Base-by-base conservation (phyloP, 2,329 filamentous ascomycete species). In the Neocatenulostroma microsporum region DNA sequence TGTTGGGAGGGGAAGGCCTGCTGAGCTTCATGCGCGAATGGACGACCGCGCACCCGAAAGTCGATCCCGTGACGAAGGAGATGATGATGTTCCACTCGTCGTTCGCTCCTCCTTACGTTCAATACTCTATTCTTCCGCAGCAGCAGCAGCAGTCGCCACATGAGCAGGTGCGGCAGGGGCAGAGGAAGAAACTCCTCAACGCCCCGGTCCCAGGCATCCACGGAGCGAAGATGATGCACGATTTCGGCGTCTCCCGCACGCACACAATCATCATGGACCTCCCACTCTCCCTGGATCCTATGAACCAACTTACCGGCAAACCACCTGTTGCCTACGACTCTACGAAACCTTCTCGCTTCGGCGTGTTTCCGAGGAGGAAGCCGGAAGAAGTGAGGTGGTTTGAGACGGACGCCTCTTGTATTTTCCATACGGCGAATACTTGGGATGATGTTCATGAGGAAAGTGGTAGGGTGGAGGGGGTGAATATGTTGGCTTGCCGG, bases 141-240 rank as follows among this genome's bases (percentile, higher is more conserved):
- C 44, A 23, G 27, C 35, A 37, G 26, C 15, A 21, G 2, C 13
- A 31, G 3, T n/a, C 19, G 6, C 29, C 25, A 15, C 12, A 10
- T 2, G 21, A 30, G 4, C 20, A 21, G n/a, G 27, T 13, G 17
- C 13, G 17, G 14, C 19, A 15, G 7, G 24, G 19, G 15, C 19
- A 10, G 15, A 28, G 4, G 14, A 42, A 13, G 25, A 54, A 45
- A 26, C 47, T 64, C 31, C 60, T 81, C 38, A 75, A 76, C 44
- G 60, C 66, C 5, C 63, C 76, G 0, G 67, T 84, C 0, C 72
- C 77, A 0, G 78, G 79, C 0, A 66, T 84, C 18, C 63, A 64
- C 3, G 73, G 73, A 1, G 74, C 78, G 2, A 82, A 80, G 53
- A 80, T 84, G 71, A 84, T 84, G 78, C 81, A 84, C 51, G 80